Base-by-base conservation (phyloP, 139 green algal genomes). In the Mesotaenium endlicherianum region DNA sequence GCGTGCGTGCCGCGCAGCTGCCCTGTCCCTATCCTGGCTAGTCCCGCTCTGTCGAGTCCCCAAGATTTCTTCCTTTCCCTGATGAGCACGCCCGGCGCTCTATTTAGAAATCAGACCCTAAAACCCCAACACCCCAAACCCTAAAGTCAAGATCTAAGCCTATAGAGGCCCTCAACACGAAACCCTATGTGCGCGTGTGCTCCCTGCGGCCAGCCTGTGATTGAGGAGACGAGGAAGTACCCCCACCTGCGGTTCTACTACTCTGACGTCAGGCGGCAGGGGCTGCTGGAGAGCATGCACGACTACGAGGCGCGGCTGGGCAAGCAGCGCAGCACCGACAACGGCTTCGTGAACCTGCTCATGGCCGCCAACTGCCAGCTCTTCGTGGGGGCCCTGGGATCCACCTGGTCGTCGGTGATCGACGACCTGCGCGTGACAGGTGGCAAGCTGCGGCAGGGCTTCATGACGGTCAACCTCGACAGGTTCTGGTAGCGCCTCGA, bases 201-300 rank as follows among this genome's bases (percentile, higher is more conserved):
- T n/a, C n/a, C n/a, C n/a, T n/a, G n/a, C n/a, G n/a, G n/a, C n/a
- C 64, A 75, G 64, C 11, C 11, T 14, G 64, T 75, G 64, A 16
- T 75, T 16, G 64, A 75, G 11, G 64, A 75, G 11, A 75, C 64
- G 64, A 11, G 38, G 11, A 11, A 16, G 11, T 75, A 75, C 38
- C 64, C 64, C 38, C 11, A 11, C 11, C 14, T 11, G 64, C 11
- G 14, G 64, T 75, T 75, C n/a, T n/a, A n/a, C n/a, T n/a, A n/a
- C n/a, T n/a, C n/a, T n/a, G n/a, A n/a, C n/a, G n/a, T n/a, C n/a
- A 59, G 49, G 14, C 14, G 49, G 49, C 49, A 59, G 20, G 26
- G n/a, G n/a, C n/a, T n/a, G n/a, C n/a, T n/a, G n/a, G 72, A 80
- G 72, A 67, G 47, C 72, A 84, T 84, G 77, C 44, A 26, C 5